Evolutionary conservation across 1,284 basidiomycete genomes (phyloP).

Genomic region (Ganoderma multipileum): DNA sequence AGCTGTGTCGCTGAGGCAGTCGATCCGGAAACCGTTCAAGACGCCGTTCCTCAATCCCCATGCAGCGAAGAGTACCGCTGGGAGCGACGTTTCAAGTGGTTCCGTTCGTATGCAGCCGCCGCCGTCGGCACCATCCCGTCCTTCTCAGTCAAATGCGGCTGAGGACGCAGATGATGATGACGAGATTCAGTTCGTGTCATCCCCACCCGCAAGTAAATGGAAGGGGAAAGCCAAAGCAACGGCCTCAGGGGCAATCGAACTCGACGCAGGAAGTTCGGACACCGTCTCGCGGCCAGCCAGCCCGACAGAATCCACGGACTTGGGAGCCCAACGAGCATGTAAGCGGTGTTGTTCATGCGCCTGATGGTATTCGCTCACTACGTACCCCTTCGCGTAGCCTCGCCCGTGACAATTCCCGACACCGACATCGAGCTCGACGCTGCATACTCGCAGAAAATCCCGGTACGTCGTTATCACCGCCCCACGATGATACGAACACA

Average conservation of each 20-base stretch:
- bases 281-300: not conserved
- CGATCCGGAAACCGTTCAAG: constrained; percentile 50
- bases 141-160: not conserved
- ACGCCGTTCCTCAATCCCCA: constrained; percentile 26
- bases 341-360: not conserved
- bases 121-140: not conserved
- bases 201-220: not conserved
- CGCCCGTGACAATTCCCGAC: constrained; percentile 35
- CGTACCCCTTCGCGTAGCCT: constrained; percentile 21
- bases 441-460: constrained; percentile 67
- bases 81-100: constrained; percentile 12
- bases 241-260: not conserved
- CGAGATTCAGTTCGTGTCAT: not conserved
- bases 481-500: no score
- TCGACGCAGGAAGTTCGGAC: not conserved
- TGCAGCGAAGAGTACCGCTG: constrained; percentile 16
- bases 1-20: constrained; percentile 59
- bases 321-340: not conserved
- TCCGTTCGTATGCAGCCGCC: not conserved
- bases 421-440: constrained; percentile 57
- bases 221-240: not conserved
- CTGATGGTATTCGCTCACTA: not conserved
- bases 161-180: not conserved
- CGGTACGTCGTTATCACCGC: constrained; percentile 57
- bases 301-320: not conserved